Evolutionary conservation across 805 yeast genomes (phyloP), one percentile per base, ranked within the genome.

Genomic region (Saccharomyces kudriavzevii): DNA sequence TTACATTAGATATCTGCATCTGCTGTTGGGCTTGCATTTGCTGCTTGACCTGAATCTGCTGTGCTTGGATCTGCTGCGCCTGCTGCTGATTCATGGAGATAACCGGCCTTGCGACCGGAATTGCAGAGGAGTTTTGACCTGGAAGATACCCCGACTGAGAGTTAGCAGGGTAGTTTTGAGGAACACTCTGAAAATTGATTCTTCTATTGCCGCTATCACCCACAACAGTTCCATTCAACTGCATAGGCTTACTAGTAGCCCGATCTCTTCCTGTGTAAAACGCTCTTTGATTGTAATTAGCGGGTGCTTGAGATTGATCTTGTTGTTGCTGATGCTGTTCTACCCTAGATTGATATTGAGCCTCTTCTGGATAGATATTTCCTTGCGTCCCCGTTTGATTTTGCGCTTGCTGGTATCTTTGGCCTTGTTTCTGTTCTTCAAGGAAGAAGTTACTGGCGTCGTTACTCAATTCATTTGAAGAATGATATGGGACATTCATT

Each of bases 401-500:
- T 27, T 48, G 50, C 10, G 47, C 50, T 28, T 30, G 46, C 22
- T 40, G 46, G 17, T 14, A 48, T 8, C 50, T 29, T 20, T 14
- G 43, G 53, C 35, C 40, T 17, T 47, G 50, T 25, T 48, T 11
- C 10, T 40, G 45, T 22, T 53, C 53, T n/a, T 49, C 49, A 13
- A 43, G 8, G 17, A 49, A 50, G 25, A 52, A 53, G 30, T 52
- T 50, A 27, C 48, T 48, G 17, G 43, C 43, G 11, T 35, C 43
- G 17, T 35, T 35, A 13, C 22, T 35, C 43, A 35, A 35, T 17
- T 35, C 43, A 35, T 35, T 35, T 2, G 47, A 31, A 8, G 50
- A 30, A 5, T 31, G 26, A 17, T 28, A 47, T 4, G 48, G 49
- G 31, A 51, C 51, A 6, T 56, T 55, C 53, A 62, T 64, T 48